Evolutionary conservation across 2,329 filamentous ascomycete genomes (phyloP).

Genomic region (Triangularia setosa): DNA sequence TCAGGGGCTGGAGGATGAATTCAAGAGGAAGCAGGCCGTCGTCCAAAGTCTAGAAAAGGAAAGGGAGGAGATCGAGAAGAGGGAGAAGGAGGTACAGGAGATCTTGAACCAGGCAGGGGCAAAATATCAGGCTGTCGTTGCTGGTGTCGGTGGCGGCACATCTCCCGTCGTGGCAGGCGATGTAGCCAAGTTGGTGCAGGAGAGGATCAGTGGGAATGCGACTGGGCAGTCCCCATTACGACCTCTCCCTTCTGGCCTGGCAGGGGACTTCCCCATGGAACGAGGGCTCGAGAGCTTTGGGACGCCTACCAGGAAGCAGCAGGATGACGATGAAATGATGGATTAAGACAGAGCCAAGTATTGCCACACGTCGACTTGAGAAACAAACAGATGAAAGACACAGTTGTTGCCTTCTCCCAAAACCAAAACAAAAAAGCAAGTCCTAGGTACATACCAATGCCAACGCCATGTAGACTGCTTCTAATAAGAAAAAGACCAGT

Average conservation of each 20-base stretch:
- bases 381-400: background rate
- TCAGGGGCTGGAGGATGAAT: conserved; percentile 58
- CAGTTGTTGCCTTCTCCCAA: background rate
- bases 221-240: conserved; percentile 30
- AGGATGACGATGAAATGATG: conserved; percentile 19
- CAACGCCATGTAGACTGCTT: conserved; percentile 26
- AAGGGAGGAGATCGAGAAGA: conserved; percentile 60
- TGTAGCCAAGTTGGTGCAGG: conserved; percentile 19
- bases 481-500: conserved; percentile 16
- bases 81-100: conserved; percentile 76
- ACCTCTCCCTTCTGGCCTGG: conserved; percentile 25
- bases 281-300: conserved; percentile 47
- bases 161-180: conserved; percentile 7
- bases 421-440: conserved; percentile 15
- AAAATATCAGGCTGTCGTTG: conserved; percentile 47
- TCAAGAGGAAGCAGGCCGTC: conserved; percentile 55
- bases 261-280: conserved; percentile 31
- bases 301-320: conserved; percentile 36
- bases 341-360: background rate
- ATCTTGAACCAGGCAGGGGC: conserved; percentile 78
- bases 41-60: conserved; percentile 67
- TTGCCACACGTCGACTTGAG: background rate
- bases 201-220: background rate
- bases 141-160: conserved; percentile 12
- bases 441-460: conserved; percentile 21